These are phyloP conservation scores for Agmasoma carcini DNA, from an alignment of 371 early-diverging fungal species.

Conservation along the genomic window DNA sequence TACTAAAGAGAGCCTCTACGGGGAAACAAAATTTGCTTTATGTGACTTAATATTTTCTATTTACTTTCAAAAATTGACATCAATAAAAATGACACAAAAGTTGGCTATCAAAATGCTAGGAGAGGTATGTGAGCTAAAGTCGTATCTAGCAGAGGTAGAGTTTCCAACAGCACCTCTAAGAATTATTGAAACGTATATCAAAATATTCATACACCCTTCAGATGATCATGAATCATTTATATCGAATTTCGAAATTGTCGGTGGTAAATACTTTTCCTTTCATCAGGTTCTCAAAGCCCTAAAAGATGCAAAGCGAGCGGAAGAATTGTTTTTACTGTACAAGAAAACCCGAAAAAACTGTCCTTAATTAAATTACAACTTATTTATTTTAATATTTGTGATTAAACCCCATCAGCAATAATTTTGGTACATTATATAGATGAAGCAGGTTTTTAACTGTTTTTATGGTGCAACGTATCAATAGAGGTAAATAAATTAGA, in stretches of 20 bases:
- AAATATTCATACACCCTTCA: slow-evolving; percentile 36
- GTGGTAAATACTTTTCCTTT: slow-evolving; percentile 41
- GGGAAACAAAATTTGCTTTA: slow-evolving; percentile 16
- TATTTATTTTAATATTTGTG: no score
- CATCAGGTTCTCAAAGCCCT: slow-evolving; percentile 38
- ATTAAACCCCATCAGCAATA: no score
- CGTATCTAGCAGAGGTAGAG: slow-evolving; percentile 7
- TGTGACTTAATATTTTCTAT: slow-evolving; percentile 25
- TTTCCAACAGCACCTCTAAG: slow-evolving; percentile 16
- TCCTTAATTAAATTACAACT: no score
- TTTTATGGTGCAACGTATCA: no score
- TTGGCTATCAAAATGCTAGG: slow-evolving; percentile 20
- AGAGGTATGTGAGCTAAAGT: slow-evolving; percentile 34
- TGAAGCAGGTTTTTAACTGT: no score
- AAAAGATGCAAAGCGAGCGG: not conserved
- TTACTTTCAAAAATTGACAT: slow-evolving; percentile 20
- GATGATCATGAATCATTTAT: slow-evolving; percentile 41
- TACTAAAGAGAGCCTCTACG: slow-evolving; percentile 7
- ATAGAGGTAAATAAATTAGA: no score
- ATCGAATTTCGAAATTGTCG: slow-evolving; percentile 41
- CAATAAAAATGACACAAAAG: slow-evolving; percentile 16
- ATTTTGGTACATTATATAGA: no score
- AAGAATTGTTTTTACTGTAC: slow-evolving; percentile 7
- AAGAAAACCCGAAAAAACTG: no score
- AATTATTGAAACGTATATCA: slow-evolving; percentile 41